Evolutionary conservation across 495 filamentous ascomycete genomes (phyloP).

Genomic region (Pseudomonodictys pantanalensis): DNA sequence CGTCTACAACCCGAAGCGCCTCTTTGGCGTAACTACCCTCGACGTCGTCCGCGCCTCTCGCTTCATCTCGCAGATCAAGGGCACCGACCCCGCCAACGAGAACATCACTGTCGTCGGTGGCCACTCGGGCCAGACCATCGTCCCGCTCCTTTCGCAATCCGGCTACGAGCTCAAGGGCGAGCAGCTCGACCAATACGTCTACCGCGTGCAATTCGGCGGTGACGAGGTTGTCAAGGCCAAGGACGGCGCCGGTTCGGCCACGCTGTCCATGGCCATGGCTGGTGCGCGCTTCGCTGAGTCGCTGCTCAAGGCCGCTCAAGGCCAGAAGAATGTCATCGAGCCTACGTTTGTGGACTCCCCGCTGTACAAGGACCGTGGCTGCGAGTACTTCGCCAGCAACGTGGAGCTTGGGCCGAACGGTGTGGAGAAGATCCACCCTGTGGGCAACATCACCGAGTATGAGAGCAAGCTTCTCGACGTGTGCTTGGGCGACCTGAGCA

Average conservation of each 20-base stretch:
- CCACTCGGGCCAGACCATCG: constrained; percentile 96
- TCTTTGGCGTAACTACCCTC: constrained; percentile 99
- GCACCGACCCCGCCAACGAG: constrained; percentile 84
- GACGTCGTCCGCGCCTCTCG: constrained; percentile 96
- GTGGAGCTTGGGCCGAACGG: constrained; percentile 96
- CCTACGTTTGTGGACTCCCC: constrained; percentile 96
- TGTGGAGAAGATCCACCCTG: constrained; percentile 83
- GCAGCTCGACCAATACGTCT: constrained; percentile 71
- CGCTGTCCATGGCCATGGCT: constrained; percentile 98
- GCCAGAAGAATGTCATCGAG: constrained; percentile 92
- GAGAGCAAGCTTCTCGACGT: constrained; percentile 89
- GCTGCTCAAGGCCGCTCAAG: constrained; percentile 86
- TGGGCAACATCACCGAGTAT: constrained; percentile 75
- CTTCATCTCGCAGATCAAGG: constrained; percentile 92
- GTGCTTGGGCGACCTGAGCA: constrained; percentile 81
- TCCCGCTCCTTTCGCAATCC: constrained; percentile 94
- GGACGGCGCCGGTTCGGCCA: constrained; percentile 96
- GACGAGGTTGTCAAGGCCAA: constrained; percentile 99
- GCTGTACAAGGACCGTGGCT: constrained; percentile 93
- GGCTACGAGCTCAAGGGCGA: constrained; percentile 76
- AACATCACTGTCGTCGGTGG: constrained; percentile 94
- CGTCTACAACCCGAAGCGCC: constrained; percentile 96
- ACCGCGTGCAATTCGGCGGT: constrained; percentile 98
- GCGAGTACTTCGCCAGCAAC: constrained; percentile 90
- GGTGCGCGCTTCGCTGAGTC: constrained; percentile 96